A percentile compares a stretch with the other conserved stretches of the same genome.
Evolutionary conservation across 2,329 filamentous ascomycete species (phyloP).

Genomic region (Botrytis fabae): DNA sequence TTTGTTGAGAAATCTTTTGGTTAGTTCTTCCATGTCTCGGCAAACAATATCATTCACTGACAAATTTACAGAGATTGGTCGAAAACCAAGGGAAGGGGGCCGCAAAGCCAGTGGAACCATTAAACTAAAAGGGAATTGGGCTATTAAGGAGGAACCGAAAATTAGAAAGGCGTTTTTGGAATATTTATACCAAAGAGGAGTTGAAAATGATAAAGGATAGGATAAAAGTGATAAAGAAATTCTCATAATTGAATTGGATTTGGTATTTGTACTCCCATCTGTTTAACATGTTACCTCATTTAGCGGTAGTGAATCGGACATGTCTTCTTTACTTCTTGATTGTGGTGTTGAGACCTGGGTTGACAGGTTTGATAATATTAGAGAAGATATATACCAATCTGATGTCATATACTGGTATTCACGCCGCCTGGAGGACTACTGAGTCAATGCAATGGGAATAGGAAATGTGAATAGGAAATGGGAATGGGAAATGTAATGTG

Average conservation of each 20-base stretch:
- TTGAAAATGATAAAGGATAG: not conserved
- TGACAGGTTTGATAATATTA: not conserved
- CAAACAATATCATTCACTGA: not conserved
- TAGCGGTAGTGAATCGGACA: not conserved
- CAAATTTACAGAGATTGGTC: conserved; percentile 12
- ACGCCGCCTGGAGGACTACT: not conserved
- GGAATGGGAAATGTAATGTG: not conserved
- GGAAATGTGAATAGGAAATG: not conserved
- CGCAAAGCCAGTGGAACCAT: not conserved
- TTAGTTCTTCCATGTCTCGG: conserved; percentile 10
- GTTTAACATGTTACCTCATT: not conserved
- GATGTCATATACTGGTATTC: no score
- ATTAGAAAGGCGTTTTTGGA: conserved; percentile 1
- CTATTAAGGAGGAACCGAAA: not conserved
- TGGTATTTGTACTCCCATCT: not conserved
- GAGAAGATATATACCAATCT: not conserved
- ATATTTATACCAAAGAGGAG: conserved; percentile 16
- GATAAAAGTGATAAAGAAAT: conserved; percentile 1
- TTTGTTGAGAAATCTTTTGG: conserved; percentile 79
- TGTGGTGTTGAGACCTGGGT: not conserved
- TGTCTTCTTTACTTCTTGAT: not conserved
- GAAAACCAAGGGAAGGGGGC: conserved; percentile 15
- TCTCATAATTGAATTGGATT: not conserved
- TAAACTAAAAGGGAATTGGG: not conserved
- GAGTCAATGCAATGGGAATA: not conserved